Base-by-base conservation (phyloP, 1,284 basidiomycete species). In the Sporisorium reilianum region DNA sequence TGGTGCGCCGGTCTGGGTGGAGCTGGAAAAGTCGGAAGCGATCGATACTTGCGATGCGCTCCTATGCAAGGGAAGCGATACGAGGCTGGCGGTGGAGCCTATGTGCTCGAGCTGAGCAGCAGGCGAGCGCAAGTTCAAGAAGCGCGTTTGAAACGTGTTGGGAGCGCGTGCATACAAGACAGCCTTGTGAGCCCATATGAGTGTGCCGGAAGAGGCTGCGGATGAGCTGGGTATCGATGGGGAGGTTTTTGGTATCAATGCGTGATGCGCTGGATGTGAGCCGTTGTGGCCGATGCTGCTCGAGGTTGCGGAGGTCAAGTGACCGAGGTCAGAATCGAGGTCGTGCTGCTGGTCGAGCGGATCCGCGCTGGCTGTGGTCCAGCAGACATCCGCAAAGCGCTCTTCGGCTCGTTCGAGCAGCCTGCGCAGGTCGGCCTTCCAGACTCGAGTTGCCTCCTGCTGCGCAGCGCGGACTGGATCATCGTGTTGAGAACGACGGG, bases 131-230 rank as follows among this genome's bases (percentile, higher is more conserved):
- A 86, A 94, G 94, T 49, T 89, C 90, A 25, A 92, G 91, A 77
- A 84, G 28, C 70, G 76, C 10, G 71, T 70, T 44, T 77, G 77
- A 36, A 80, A 82, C 38, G 71, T 68, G 65, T 82, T 80, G 18
- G 80, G 75, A 23, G 95, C 95, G 68, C 95, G 90, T 48, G 94
- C 94, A 75, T 97, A 97, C 1, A 98, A 91, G 78, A 98, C 91
- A 40, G 94, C 95, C 95, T 96, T 95, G 86, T 96, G 94, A 1
- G 92, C 93, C 90, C 91, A 93, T 18, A 95, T 78, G 11, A 74
- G 56, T 3, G 63, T 54, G 26, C 42, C 63, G 38, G 18, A 2
- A 16, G 56, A 23, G 20, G 40, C 3, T 20, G 44, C 26, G 6
- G 61, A 41, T 18, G 38, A 22, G 26, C 5, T 28, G 52, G 52